Evolutionary conservation across 805 yeast genomes (phyloP), one percentile per base, ranked within the genome.

Genomic region (Candida sanyiensis): DNA sequence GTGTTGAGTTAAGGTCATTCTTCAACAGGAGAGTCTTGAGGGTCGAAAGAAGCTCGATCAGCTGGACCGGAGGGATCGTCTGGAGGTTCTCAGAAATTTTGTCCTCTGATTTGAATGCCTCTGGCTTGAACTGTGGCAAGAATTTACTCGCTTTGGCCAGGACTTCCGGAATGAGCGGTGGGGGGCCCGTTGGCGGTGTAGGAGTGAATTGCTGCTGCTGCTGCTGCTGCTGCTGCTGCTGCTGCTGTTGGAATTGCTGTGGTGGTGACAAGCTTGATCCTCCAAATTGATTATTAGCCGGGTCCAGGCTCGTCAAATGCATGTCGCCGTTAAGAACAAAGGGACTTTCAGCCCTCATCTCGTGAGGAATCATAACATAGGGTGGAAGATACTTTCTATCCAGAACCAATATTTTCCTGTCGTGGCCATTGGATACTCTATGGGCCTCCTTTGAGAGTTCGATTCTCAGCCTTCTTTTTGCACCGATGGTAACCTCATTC

Each of bases 31-130:
- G 61, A 24, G 71, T 68, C 57, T 82, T 83, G 46, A 83, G 60
- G 45, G 78, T 80, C 6, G 88, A 73, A 18, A 83, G 66, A 29
- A 83, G 64, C 53, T 82, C 88, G 23, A 83, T 73, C 38, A 83
- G 60, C 46, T 80, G 81, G 12, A 80, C 73, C 4, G 93, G 93
- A 3, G 86, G 81, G 16, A 83, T 73, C 31, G 72, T 64, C 43
- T 81, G 70, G 43, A 83, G 61, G 21, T 80, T 80, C 42, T 70
- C 66, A 22, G 80, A 78, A 31, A 81, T 75, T 28, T 72, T 71
- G 49, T 80, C 86, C 26, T 75, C 69, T 4, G 68, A 59, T 16
- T 62, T 61, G 44, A 80, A 73, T 30, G 70, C 72, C 12, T 64
- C 57, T 12, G 60, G 56, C 12, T 62, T 60, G 18, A 70, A 69